Evolutionary conservation across 768 basidiomycete species (phyloP).

Genomic region (Zangia roseola): DNA sequence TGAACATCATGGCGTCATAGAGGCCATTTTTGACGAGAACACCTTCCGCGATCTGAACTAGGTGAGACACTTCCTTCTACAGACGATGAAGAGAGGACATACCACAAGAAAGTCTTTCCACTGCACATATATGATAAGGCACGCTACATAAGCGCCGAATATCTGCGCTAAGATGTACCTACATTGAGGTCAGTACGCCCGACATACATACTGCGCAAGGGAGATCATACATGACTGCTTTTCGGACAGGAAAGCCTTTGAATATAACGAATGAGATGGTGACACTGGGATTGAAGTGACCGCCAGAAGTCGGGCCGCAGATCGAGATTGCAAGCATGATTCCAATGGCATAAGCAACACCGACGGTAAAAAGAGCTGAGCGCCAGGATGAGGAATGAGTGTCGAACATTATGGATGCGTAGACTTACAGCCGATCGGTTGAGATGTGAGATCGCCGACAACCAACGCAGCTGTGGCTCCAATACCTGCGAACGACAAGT

Average conservation of each 20-base stretch:
- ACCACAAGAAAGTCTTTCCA: conserved; percentile 54
- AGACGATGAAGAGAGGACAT: conserved; percentile 42
- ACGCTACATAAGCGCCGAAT: conserved; percentile 63
- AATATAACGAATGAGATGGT: conserved; percentile 52
- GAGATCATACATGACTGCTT: conserved; percentile 47
- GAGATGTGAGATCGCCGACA: conserved; percentile 44
- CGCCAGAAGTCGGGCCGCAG: conserved; percentile 53
- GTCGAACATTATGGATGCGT: not conserved
- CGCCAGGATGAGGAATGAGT: not conserved
- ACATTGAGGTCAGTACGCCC: conserved; percentile 9
- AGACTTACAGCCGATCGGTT: conserved; percentile 50
- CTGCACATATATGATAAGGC: conserved; percentile 58
- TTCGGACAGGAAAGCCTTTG: conserved; percentile 52
- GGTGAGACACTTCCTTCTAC: conserved; percentile 12
- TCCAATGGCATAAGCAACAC: conserved; percentile 56
- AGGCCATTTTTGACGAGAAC: conserved; percentile 27
- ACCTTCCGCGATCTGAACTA: conserved; percentile 24
- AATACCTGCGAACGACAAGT: conserved; percentile 37
- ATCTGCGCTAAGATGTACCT: conserved; percentile 70
- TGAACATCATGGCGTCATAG: conserved; percentile 35
- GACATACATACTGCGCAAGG: not conserved
- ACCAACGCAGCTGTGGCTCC: conserved; percentile 53
- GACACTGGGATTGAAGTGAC: conserved; percentile 67
- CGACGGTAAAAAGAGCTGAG: conserved; percentile 55
- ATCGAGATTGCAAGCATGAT: conserved; percentile 57